These are phyloP conservation scores for Paspalum notatum DNA, from an alignment of 176 grass and related monocot species.

Conservation along the genomic window DNA sequence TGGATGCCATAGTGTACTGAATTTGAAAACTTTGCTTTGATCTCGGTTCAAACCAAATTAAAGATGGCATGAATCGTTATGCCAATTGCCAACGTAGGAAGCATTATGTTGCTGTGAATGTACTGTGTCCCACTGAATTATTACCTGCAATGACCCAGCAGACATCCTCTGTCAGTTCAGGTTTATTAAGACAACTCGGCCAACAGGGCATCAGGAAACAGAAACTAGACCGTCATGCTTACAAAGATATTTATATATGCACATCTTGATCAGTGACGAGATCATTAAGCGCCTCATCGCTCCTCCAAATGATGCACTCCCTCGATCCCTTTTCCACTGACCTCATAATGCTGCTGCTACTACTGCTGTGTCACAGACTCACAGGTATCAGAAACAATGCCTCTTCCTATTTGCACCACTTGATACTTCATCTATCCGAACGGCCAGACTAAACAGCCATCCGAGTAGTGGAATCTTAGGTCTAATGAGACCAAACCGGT, in stretches of 20 bases:
- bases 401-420: slow-evolving; percentile 31
- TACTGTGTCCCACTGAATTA: slow-evolving; percentile 37
- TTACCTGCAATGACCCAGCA: slow-evolving; percentile 5
- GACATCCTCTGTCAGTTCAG: slow-evolving; percentile 22
- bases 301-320: slow-evolving; percentile 30
- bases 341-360: slow-evolving; percentile 1
- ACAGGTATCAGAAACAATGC: slow-evolving; percentile 32
- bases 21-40: slow-evolving; percentile 36
- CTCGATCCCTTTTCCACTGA: slow-evolving; percentile 32
- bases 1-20: background rate
- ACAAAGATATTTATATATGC: background rate
- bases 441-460: slow-evolving; percentile 19
- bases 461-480: slow-evolving; percentile 21
- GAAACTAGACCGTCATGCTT: background rate
- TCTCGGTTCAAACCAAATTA: background rate
- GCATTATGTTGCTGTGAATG: background rate
- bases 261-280: background rate
- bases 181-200: slow-evolving; percentile 17
- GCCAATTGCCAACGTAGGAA: background rate
- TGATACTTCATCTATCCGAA: slow-evolving; percentile 40
- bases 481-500: background rate
- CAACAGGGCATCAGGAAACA: background rate
- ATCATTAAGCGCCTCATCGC: slow-evolving; percentile 35
- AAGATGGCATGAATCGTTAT: slow-evolving; percentile 3
- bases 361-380: background rate